Evolutionary conservation across 805 yeast genomes (phyloP), one percentile per base, ranked within the genome.

Genomic region (Wickerhamomyces xylosicus): DNA sequence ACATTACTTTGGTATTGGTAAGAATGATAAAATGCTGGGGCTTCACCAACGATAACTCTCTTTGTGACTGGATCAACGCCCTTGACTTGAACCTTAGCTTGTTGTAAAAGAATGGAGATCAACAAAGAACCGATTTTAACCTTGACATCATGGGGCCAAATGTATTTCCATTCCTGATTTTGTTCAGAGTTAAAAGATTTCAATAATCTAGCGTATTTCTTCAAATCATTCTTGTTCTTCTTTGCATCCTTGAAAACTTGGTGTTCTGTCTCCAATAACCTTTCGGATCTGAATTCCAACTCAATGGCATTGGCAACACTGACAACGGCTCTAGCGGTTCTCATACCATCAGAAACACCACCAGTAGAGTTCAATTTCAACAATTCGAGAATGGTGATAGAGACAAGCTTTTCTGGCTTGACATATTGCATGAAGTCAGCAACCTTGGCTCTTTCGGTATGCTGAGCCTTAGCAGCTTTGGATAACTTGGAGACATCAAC

Each of bases 21-120:
- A 4, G 86, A 74, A 54, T 92, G 97, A 43, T 77, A 79, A 52
- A 92, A 83, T 1, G 97, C 97, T 2, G 97, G 95, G 7, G 87
- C 90, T 31, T 71, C 65, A 17, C 89, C 94, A 25, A 61, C 60
- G n/a, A 84, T 80, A 1, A 57, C 56, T 38, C 74, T 61, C 10
- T 83, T 81, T 0, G 95, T 79, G 2, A 75, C 67, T 2, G 97
- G 97, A 54, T 90, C 96, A 1, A 62, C 67, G 35, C 89, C 96
- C 29, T 69, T 66, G 3, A 89, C 95, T 19, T 77, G 71, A 11
- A 90, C 81, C 50, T 77, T 82, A 3, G 97, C 95, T 19, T 82
- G 85, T 47, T 84, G 83, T 52, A 90, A 67, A 40, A 92, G 60
- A 48, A 82, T 65, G 3, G 95, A 76, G 11, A 84, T 68, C 42